phyloP scores from a whole-genome alignment of 192 early-diverging fungal species.

The Allomyces arbusculus region DNA sequence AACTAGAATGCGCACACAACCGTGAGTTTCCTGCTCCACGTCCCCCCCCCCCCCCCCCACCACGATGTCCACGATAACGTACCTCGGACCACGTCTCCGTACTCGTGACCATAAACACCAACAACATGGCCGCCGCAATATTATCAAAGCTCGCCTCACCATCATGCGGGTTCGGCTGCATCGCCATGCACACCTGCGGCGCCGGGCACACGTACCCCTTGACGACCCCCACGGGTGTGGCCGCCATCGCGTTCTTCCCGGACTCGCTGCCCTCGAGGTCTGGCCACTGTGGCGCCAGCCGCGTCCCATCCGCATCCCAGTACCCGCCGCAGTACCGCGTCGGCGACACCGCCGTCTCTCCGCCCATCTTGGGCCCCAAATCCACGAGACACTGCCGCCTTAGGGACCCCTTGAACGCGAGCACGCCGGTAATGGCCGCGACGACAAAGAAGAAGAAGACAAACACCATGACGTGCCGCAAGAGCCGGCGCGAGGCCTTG shows the following conservation, averaged over 20 bases:
- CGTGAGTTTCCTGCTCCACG: background rate
- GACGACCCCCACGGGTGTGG: too few species aligned
- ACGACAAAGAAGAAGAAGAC: background rate
- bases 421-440: background rate
- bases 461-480: background rate
- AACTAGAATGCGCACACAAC: constrained; percentile 11
- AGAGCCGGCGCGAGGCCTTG: background rate
- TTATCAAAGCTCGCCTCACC: constrained; percentile 28
- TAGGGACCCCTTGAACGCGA: background rate
- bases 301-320: too few species aligned
- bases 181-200: constrained; percentile 18
- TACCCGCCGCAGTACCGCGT: constrained; percentile 19
- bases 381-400: background rate
- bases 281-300: too few species aligned
- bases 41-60: too few species aligned
- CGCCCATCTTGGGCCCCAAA: background rate
- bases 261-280: too few species aligned
- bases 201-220: constrained; percentile 30
- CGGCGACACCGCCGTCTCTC: background rate
- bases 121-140: constrained; percentile 26
- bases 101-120: constrained; percentile 30
- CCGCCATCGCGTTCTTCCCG: too few species aligned
- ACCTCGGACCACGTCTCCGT: constrained; percentile 9
- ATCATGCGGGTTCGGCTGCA: constrained; percentile 9
- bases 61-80: background rate